These are phyloP conservation scores for Musa troglodytarum DNA, from an alignment of 176 grass and related monocot genomes.

Conservation along the genomic window DNA sequence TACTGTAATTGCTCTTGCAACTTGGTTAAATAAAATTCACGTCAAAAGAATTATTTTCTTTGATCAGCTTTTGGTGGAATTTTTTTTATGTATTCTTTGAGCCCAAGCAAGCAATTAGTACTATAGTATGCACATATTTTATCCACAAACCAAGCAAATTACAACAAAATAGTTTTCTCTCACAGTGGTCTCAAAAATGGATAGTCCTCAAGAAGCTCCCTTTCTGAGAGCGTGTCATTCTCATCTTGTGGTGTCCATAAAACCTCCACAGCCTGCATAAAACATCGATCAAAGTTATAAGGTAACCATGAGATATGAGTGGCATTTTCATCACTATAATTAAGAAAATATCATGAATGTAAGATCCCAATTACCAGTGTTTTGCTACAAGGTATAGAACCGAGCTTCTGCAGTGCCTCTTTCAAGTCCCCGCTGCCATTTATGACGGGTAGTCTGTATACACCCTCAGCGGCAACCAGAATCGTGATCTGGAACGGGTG, in stretches of 20 bases:
- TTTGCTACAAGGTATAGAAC: slow-evolving; percentile 75
- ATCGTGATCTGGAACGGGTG: slow-evolving; percentile 52
- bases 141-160: background rate
- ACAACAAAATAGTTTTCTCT: background rate
- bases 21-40: too few species aligned
- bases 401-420: slow-evolving; percentile 67
- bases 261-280: slow-evolving; percentile 68
- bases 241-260: slow-evolving; percentile 96
- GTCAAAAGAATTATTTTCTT: too few species aligned
- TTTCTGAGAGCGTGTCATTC: slow-evolving; percentile 74
- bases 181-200: slow-evolving; percentile 61
- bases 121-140: background rate
- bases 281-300: too few species aligned
- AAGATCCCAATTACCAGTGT: slow-evolving; percentile 52
- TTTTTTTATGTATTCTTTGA: background rate
- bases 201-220: slow-evolving; percentile 90
- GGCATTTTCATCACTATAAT: too few species aligned
- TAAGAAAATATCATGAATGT: too few species aligned
- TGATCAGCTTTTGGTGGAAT: too few species aligned
- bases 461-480: slow-evolving; percentile 81
- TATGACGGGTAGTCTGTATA: slow-evolving; percentile 70
- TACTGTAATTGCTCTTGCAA: too few species aligned
- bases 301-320: too few species aligned
- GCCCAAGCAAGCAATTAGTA: background rate
- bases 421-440: slow-evolving; percentile 80